phyloP scores from a whole-genome alignment of 2,329 filamentous ascomycete species.

The Laburnicola sp. region DNA sequence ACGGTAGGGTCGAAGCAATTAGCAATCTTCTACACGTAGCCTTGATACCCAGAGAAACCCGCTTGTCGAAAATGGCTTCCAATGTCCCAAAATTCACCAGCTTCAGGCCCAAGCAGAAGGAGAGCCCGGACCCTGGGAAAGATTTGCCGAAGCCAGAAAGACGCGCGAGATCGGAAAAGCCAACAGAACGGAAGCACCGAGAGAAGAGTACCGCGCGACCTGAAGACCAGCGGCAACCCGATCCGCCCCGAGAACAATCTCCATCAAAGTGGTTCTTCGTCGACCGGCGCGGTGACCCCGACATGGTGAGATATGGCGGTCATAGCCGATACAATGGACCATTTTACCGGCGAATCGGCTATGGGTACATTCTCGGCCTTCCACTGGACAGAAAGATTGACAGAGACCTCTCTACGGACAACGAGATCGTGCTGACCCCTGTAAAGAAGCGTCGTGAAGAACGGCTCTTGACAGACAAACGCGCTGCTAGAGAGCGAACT shows the following conservation, averaged over 20 bases:
- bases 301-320: constrained; percentile 74
- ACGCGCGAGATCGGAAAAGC: background rate
- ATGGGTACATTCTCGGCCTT: constrained; percentile 71
- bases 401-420: constrained; percentile 61
- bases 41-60: background rate
- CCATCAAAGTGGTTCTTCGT: constrained; percentile 27
- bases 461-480: constrained; percentile 49
- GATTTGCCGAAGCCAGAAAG: background rate
- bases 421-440: constrained; percentile 42
- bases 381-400: constrained; percentile 66
- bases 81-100: constrained; percentile 72
- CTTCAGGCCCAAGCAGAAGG: constrained; percentile 61
- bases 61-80: constrained; percentile 25
- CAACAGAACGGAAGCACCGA: background rate
- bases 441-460: constrained; percentile 49
- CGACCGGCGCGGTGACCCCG: constrained; percentile 75
- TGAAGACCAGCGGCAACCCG: background rate
- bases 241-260: constrained; percentile 1
- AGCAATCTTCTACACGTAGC: no score
- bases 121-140: constrained; percentile 16
- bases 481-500: constrained; percentile 21
- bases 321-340: constrained; percentile 74
- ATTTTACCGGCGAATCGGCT: constrained; percentile 68
- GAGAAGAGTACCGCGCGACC: background rate
- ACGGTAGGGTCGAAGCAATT: no score